These are phyloP conservation scores for Eremochloa ophiuroides DNA, from an alignment of 176 grass and related monocot genomes.

Conservation along the genomic window DNA sequence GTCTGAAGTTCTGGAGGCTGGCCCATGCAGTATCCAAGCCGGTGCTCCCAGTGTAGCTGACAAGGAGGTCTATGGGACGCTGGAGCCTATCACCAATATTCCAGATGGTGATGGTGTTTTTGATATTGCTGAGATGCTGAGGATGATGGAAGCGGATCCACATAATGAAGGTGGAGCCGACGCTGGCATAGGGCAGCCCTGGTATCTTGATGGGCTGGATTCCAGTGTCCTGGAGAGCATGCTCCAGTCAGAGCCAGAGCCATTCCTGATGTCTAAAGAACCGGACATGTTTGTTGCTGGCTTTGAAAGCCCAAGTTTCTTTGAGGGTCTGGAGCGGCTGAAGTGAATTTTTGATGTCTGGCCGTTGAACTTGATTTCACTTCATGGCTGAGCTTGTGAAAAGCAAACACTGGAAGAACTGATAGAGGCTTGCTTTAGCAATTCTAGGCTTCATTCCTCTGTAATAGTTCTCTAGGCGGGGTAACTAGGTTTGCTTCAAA, in stretches of 20 bases:
- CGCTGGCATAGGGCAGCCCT: background rate
- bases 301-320: slow-evolving; percentile 19
- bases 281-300: background rate
- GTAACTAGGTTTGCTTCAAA: slow-evolving; percentile 3
- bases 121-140: slow-evolving; percentile 46
- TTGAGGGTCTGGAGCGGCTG: background rate
- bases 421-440: background rate
- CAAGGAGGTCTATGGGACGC: slow-evolving; percentile 27
- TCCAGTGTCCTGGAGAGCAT: slow-evolving; percentile 26
- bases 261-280: slow-evolving; percentile 18
- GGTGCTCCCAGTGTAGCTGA: slow-evolving; percentile 7
- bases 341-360: background rate
- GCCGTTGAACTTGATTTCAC: background rate
- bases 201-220: slow-evolving; percentile 14
- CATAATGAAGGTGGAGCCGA: background rate
- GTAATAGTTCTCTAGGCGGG: slow-evolving; percentile 24
- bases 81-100: slow-evolving; percentile 49
- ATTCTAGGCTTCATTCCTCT: background rate
- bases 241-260: slow-evolving; percentile 8
- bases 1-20: background rate
- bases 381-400: background rate
- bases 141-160: slow-evolving; percentile 56
- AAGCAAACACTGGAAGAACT: background rate
- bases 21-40: background rate
- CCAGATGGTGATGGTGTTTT: slow-evolving; percentile 29